Conservation (phyloP, 768 basidiomycete species). For the Tricholoma bakamatsutake region DNA sequence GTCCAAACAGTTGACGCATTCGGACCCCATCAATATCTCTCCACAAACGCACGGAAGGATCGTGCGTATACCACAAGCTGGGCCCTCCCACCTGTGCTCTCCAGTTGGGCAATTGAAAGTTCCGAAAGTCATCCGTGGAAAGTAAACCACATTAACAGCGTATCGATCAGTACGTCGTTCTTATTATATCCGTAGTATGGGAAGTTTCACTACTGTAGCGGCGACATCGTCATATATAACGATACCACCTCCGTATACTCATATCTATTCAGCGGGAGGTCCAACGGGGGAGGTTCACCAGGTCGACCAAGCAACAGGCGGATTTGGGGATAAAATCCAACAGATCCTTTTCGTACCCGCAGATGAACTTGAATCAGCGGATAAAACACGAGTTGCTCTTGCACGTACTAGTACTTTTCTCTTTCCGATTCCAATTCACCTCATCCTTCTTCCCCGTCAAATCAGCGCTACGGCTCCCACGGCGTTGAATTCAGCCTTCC, state of each 20-base stretch:
- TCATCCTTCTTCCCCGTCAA: background rate
- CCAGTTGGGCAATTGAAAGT: conserved; percentile 37
- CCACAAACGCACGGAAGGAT: conserved; percentile 28
- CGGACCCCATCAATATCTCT: conserved; percentile 50
- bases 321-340: conserved; percentile 38
- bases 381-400: conserved; percentile 46
- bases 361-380: conserved; percentile 35
- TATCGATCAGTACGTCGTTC: conserved; percentile 36
- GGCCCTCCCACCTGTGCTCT: conserved; percentile 40
- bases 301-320: conserved; percentile 29
- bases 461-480: conserved; percentile 45
- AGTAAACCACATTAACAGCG: conserved; percentile 35
- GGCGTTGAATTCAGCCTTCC: conserved; percentile 40
- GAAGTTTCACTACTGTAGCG: conserved; percentile 23
- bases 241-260: conserved; percentile 40
- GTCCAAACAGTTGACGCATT: conserved; percentile 37
- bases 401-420: conserved; percentile 20
- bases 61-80: conserved; percentile 45
- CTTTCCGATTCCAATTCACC: background rate
- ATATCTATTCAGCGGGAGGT: conserved; percentile 45
- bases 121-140: conserved; percentile 18
- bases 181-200: background rate
- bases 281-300: conserved; percentile 45
- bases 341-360: conserved; percentile 41
- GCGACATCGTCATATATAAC: conserved; percentile 50